Base-by-base conservation (phyloP, 2,329 filamentous ascomycete genomes). In the Microthyrium microscopicum region DNA sequence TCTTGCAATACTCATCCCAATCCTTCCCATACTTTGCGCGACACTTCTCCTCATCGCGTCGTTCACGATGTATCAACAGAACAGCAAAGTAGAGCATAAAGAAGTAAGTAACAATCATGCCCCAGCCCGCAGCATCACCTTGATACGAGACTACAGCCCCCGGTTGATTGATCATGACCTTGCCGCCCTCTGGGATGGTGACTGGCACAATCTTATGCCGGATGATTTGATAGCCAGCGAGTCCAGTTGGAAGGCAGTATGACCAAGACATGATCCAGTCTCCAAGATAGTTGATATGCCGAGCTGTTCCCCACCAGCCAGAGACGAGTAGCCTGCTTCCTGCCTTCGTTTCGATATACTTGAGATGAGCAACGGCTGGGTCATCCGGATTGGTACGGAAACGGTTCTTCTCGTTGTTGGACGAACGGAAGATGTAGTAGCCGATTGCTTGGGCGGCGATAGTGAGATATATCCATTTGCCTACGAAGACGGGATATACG, bases 201-300 rank as follows among this genome's bases (percentile, higher is more conserved):
- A 49, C 49, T 12, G 45, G 43, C 12, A 53, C 31, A 4, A 51
- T 50, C 24, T 52, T 46, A n/a, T n/a, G 26, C 16, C 31, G 31
- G 2, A 34, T 16, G 16, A 40, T 26, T 17, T 29, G 16, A 52
- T 87, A 93, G 9, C 85, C 85, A 0, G 84, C 78, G 39, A 91
- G 53, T 1, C 81, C 80, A 1, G 85, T 93, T 1, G 87, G 85
- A 27, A 94, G 64, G 42, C 74, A 82, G 57, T 89, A 94, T 0
- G 83, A 73, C 82, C 83, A 94, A 6, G 77, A 72, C 71, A 92
- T 85, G 43, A 89, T 66, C 85, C 85, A 94, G 59, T 95, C 87
- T 33, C 85, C 87, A 1, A 92, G 58, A 57, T 95, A 94, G 61
- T 94, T 95, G 65, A 94, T 87, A 57, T 95, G 87, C 26, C 87